A percentile compares a stretch with the other conserved stretches of the same genome.
Conservation (phyloP, 352 stramenopile species). For the Phytopythium oedochilum region DNA sequence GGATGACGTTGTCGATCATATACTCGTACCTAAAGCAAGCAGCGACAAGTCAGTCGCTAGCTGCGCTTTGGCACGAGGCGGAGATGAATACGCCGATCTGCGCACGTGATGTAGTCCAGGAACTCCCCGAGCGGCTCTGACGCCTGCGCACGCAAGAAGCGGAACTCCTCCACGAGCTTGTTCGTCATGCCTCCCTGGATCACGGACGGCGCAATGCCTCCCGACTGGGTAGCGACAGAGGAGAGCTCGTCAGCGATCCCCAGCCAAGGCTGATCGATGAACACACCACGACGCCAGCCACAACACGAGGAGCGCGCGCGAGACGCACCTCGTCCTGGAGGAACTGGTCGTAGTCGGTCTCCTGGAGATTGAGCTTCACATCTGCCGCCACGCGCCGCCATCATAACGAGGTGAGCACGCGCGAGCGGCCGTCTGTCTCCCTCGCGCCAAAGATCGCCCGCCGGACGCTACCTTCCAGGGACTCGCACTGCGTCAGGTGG, state of each 20-base stretch:
- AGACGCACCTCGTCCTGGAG: conserved; percentile 90
- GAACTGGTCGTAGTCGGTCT: conserved; percentile 98
- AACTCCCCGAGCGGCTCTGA: conserved; percentile 96
- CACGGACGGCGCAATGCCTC: conserved; percentile 56
- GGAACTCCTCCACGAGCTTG: conserved; percentile 94
- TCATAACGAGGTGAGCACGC: neutral
- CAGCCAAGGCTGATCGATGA: no score
- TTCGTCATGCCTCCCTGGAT: conserved; percentile 86
- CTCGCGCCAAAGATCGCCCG: neutral
- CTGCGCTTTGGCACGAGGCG: neutral
- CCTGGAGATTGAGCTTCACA: conserved; percentile 95
- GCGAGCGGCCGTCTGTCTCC: neutral
- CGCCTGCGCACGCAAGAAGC: conserved; percentile 95
- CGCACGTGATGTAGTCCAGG: conserved; percentile 98
- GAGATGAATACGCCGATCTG: neutral
- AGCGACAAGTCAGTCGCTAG: neutral
- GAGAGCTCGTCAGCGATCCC: no score
- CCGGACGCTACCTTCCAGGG: conserved; percentile 65
- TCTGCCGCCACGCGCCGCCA: conserved; percentile 36
- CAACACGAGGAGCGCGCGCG: no score
- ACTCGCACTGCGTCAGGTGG: conserved; percentile 88
- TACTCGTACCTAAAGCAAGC: conserved; percentile 90
- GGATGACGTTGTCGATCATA: conserved; percentile 99
- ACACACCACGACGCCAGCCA: no score
- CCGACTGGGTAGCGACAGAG: conserved; percentile 38